A percentile compares a stretch with the other conserved stretches of the same genome.
Conservation (phyloP, 208 protist genomes). For the Trypanosoma lewisi region DNA sequence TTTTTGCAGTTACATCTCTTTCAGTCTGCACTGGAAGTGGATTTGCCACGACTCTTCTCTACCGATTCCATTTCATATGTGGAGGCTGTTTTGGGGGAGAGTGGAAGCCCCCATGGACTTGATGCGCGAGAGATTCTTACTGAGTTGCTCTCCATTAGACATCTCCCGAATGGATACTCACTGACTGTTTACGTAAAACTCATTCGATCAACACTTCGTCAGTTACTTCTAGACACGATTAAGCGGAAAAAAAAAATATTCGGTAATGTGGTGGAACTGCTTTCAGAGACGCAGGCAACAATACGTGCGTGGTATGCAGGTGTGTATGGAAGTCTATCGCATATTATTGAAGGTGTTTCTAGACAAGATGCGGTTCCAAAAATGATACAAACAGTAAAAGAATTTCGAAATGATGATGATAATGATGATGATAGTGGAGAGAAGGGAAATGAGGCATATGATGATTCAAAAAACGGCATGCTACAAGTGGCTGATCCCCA, state of each 20-base stretch:
- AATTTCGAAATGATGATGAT: conserved; percentile 6
- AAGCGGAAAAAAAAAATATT: conserved; percentile 12
- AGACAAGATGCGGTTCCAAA: conserved; percentile 19
- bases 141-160: conserved; percentile 17
- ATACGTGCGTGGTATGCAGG: conserved; percentile 53
- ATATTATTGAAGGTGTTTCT: conserved; percentile 7
- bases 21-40: conserved; percentile 2
- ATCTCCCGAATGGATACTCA: conserved; percentile 7
- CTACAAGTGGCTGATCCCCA: not conserved
- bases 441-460: conserved; percentile 3
- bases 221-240: conserved; percentile 35
- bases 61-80: not conserved
- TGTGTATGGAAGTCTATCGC: conserved; percentile 17
- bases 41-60: conserved; percentile 9
- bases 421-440: not conserved
- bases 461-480: not conserved
- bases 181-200: conserved; percentile 23
- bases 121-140: conserved; percentile 33
- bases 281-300: conserved; percentile 4
- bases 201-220: conserved; percentile 24
- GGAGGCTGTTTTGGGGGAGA: not conserved
- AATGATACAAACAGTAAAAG: conserved; percentile 14
- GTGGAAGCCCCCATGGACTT: not conserved
- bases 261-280: conserved; percentile 4
- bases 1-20: conserved; percentile 27